phyloP scores from a whole-genome alignment of 352 stramenopile species.

The Globisporangium mamillatum region DNA sequence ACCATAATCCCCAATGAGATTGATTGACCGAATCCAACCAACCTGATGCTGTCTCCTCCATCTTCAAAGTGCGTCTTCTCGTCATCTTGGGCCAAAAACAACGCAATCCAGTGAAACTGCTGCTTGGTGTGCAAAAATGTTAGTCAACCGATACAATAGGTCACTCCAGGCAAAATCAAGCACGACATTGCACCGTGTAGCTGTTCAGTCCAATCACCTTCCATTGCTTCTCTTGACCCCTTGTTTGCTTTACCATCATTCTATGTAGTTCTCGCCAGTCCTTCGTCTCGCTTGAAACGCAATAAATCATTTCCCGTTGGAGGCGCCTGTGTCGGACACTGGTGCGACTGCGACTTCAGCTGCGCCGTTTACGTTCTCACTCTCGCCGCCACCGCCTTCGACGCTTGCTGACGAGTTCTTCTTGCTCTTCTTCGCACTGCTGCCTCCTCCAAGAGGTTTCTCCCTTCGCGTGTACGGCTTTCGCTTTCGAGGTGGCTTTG shows the following conservation, averaged over 20 bases:
- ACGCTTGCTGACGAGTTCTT: conserved; percentile 15
- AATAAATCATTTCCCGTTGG: conserved; percentile 12
- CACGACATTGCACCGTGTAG: not conserved
- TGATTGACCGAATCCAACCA: not conserved
- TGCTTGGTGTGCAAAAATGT: not conserved
- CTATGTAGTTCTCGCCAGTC: not conserved
- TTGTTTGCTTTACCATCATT: not conserved
- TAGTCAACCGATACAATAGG: not conserved
- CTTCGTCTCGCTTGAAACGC: not conserved
- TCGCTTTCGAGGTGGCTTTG: conserved; percentile 58
- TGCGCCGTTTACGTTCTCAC: not conserved
- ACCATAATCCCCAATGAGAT: not conserved
- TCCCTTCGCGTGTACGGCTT: conserved; percentile 68
- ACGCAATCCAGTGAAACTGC: not conserved
- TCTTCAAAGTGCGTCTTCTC: conserved; percentile 8
- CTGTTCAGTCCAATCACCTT: not conserved
- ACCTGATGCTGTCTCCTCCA: not conserved
- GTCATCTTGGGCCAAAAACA: conserved; percentile 4
- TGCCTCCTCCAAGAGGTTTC: conserved; percentile 29
- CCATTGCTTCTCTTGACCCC: not conserved
- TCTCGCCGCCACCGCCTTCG: conserved; percentile 4
- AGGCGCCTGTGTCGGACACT: not conserved
- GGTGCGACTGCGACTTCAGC: not conserved
- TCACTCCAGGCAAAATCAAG: not conserved
- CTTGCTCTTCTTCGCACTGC: conserved; percentile 53